Evolutionary conservation across 345 rosid genomes (phyloP).

Genomic region (Aegle marmelos): DNA sequence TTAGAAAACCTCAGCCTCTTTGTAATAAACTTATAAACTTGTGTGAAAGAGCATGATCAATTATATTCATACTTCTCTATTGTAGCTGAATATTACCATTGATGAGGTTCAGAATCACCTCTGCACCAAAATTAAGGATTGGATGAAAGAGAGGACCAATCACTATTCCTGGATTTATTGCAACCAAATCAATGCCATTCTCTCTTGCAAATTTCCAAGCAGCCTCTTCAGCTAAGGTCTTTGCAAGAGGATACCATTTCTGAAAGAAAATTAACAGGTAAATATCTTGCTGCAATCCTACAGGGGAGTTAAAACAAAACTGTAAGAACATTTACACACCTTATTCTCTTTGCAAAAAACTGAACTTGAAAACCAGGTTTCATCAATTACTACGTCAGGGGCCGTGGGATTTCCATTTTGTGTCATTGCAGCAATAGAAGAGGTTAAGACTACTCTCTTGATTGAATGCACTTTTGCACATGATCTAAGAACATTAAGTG

Average conservation of each 20-base stretch:
- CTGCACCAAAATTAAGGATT: conserved; percentile 26
- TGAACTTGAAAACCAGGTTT: conserved; percentile 19
- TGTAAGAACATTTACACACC: conserved; percentile 15
- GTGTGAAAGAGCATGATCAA: neutral
- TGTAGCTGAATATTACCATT: conserved; percentile 23
- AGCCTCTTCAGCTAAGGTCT: conserved; percentile 46
- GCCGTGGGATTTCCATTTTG: conserved; percentile 14
- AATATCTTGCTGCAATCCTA: neutral
- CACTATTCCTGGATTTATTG: conserved; percentile 38
- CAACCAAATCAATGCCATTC: conserved; percentile 41
- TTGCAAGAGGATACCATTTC: conserved; percentile 40
- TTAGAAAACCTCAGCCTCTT: neutral
- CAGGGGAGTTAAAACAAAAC: neutral
- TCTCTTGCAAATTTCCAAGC: conserved; percentile 44
- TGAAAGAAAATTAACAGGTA: conserved; percentile 6
- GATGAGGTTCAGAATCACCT: conserved; percentile 20
- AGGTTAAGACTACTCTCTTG: conserved; percentile 16
- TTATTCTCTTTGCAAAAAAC: conserved; percentile 14
- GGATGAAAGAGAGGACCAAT: conserved; percentile 46
- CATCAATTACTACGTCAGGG: conserved; percentile 23
- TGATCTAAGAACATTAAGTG: conserved; percentile 19
- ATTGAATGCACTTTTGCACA: conserved; percentile 14
- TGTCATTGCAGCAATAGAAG: neutral
- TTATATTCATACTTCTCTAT: neutral
- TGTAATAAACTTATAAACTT: neutral